Evolutionary conservation across 75 land plant genomes (phyloP).

Genomic region (Azolla pinnata): DNA sequence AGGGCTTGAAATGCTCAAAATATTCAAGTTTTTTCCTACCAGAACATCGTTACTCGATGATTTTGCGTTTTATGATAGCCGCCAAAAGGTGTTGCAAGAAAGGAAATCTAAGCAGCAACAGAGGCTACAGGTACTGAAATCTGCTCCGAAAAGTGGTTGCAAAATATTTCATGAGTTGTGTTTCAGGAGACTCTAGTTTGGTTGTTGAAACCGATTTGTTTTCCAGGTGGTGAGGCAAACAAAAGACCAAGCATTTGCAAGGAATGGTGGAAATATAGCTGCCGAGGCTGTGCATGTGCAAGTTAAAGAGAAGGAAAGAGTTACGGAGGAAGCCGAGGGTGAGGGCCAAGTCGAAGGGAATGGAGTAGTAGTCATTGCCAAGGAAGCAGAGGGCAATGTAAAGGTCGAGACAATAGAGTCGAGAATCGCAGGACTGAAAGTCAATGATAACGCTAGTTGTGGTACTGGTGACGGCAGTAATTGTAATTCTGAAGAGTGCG

Average conservation of each 20-base stretch:
- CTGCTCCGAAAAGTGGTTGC: not conserved
- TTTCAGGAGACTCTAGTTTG: not conserved
- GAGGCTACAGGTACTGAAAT: constrained; percentile 6
- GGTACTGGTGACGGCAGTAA: not conserved
- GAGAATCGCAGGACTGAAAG: no score
- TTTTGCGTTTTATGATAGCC: constrained; percentile 40
- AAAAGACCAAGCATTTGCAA: not conserved
- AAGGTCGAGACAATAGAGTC: no score
- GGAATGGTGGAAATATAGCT: no score
- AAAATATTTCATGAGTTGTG: no score
- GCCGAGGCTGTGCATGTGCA: no score
- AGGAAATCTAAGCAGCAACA: constrained; percentile 35
- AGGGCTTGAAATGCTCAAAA: constrained; percentile 17
- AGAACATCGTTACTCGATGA: constrained; percentile 30
- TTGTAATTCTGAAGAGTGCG: not conserved
- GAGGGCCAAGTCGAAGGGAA: no score
- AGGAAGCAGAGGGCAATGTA: no score
- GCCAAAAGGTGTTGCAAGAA: constrained; percentile 46
- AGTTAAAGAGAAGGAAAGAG: no score
- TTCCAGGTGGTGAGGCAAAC: not conserved
- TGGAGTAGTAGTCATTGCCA: no score
- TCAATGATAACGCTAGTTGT: no score
- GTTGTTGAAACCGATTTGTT: not conserved
- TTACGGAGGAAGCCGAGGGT: no score
- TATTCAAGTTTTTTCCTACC: constrained; percentile 9